Percentiles rank a stretch among this genome's conserved stretches.
phyloP scores from a whole-genome alignment of 2,329 filamentous ascomycete species.

The Fusarium lyarnte region DNA sequence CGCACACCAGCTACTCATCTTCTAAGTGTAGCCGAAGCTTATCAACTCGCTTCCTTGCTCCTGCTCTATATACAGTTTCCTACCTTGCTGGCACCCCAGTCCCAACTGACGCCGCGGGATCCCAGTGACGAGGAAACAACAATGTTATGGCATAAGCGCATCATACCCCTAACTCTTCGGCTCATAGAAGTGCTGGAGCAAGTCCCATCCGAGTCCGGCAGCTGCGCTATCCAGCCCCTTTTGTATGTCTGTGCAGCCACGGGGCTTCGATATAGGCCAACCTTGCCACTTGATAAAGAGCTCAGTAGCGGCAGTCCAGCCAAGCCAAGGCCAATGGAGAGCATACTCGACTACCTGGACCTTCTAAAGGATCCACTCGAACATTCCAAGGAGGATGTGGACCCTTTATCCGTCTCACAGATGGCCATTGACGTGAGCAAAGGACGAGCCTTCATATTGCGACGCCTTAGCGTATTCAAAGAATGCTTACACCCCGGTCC shows the following conservation, averaged over 20 bases:
- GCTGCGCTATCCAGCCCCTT: neutral
- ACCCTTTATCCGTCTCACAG: neutral
- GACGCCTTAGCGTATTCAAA: neutral
- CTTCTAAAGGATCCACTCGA: neutral
- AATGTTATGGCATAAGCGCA: neutral
- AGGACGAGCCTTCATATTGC: neutral
- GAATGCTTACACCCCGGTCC: neutral
- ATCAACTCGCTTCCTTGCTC: neutral
- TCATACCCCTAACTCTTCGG: neutral
- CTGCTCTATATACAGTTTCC: neutral
- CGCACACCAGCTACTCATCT: neutral
- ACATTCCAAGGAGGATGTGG: accelerated
- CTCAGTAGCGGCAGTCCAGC: accelerated
- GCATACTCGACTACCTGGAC: neutral
- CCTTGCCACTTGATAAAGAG: accelerated
- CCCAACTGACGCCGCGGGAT: accelerated
- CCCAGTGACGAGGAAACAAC: accelerated
- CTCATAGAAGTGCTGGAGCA: neutral
- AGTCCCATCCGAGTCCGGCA: neutral
- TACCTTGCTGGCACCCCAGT: accelerated
- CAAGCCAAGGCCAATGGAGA: neutral
- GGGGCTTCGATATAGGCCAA: neutral
- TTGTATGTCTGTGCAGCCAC: neutral
- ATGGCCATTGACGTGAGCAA: neutral
- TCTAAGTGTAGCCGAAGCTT: neutral